phyloP scores from a whole-genome alignment of 179 eudicot genomes.

The Nepenthes alata region DNA sequence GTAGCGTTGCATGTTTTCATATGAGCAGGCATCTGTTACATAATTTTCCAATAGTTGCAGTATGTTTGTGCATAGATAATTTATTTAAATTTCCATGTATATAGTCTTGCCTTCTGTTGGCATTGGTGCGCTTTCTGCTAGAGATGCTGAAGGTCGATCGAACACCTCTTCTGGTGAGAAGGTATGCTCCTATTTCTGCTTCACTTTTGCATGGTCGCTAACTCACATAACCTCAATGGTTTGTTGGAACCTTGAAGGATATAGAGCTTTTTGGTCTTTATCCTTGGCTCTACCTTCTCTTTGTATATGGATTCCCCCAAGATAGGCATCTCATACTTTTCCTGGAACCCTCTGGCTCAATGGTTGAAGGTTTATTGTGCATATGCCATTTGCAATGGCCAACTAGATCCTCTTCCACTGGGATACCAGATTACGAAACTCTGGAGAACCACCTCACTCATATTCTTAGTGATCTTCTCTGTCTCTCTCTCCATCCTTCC shows the following conservation, averaged over 20 bases:
- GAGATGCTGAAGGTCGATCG: slow-evolving; percentile 94
- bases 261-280: background rate
- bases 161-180: slow-evolving; percentile 69
- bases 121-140: slow-evolving; percentile 78
- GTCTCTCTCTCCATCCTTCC: too few species aligned
- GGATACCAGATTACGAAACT: too few species aligned
- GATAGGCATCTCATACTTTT: too few species aligned
- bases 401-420: too few species aligned
- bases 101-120: slow-evolving; percentile 85
- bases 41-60: background rate
- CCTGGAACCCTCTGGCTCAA: too few species aligned
- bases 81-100: slow-evolving; percentile 8
- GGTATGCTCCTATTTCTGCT: slow-evolving; percentile 25
- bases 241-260: background rate
- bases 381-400: too few species aligned
- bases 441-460: too few species aligned
- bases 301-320: too few species aligned
- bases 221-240: background rate
- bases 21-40: background rate
- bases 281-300: background rate
- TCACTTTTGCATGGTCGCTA: background rate
- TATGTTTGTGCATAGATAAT: background rate
- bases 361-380: too few species aligned
- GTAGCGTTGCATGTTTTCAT: background rate
- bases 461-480: too few species aligned